Evolutionary conservation across 805 yeast genomes (phyloP).

Genomic region (Ogataea kodamae): DNA sequence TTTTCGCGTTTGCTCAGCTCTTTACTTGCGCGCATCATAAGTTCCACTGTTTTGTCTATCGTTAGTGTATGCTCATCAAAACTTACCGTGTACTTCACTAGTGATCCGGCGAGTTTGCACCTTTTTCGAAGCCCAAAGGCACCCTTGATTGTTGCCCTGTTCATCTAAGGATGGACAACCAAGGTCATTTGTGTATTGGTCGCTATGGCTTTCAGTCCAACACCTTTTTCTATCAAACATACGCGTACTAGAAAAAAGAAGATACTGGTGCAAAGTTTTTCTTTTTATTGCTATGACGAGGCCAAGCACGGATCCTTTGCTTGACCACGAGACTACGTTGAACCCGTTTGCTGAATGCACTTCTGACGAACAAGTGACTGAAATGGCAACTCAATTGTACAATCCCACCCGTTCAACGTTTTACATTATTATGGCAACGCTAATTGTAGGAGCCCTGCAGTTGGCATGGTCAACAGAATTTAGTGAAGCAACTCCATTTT

Average conservation of each 20-base stretch:
- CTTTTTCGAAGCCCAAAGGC: conserved; percentile 3
- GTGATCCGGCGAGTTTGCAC: conserved; percentile 17
- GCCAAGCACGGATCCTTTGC: conserved; percentile 5
- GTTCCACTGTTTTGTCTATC: conserved; percentile 23
- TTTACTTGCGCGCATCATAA: conserved; percentile 31
- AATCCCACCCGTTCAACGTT: conserved; percentile 43
- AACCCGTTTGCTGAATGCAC: conserved; percentile 1
- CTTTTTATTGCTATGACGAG: conserved; percentile 8
- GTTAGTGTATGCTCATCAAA: conserved; percentile 3
- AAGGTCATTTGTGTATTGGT: not conserved
- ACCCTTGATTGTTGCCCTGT: too few relatives aligned
- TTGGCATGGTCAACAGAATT: conserved; percentile 66
- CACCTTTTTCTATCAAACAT: conserved; percentile 5
- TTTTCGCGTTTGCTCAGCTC: conserved; percentile 14
- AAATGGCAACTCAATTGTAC: conserved; percentile 19
- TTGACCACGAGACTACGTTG: conserved; percentile 4
- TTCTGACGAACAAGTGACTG: conserved; percentile 5
- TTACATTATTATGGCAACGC: conserved; percentile 44
- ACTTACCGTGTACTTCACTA: conserved; percentile 25
- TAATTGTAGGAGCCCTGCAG: conserved; percentile 56
- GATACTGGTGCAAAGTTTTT: conserved; percentile 10
- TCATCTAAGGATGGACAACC: too few relatives aligned
- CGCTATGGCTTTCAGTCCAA: conserved; percentile 2
- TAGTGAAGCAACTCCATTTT: conserved; percentile 58
- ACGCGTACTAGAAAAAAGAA: conserved; percentile 8